Conservation (phyloP, 164 flowering plant species). For the Nelumbo lutea region DNA sequence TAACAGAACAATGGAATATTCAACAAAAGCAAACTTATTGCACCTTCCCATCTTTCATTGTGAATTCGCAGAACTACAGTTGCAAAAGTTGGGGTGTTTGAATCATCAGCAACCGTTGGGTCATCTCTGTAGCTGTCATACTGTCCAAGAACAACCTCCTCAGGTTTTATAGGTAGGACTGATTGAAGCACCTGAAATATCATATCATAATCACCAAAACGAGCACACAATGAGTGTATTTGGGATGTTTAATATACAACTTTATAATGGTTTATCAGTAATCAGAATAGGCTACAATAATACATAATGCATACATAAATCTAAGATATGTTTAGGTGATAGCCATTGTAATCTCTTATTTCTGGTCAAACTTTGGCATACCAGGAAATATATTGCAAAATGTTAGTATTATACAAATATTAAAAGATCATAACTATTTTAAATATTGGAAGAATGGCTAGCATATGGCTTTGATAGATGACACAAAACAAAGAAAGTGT, state of each 20-base stretch:
- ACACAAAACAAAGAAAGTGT: not conserved
- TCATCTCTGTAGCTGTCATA: slow-evolving; percentile 85
- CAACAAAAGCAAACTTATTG: not conserved
- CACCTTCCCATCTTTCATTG: slow-evolving; percentile 99
- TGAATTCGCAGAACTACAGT: slow-evolving; percentile 71
- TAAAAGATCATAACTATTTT: not conserved
- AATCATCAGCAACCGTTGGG: slow-evolving; percentile 81
- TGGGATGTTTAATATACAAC: not conserved
- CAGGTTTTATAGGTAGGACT: slow-evolving; percentile 64
- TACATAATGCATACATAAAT: not conserved
- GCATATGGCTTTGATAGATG: not conserved
- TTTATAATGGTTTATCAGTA: not conserved
- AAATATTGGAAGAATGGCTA: not conserved
- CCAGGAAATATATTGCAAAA: not conserved
- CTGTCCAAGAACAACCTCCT: slow-evolving; percentile 95
- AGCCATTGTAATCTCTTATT: not conserved
- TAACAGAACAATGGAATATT: not conserved
- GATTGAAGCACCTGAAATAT: slow-evolving; percentile 85
- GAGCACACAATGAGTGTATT: not conserved
- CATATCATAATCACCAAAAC: not conserved
- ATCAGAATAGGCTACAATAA: not conserved
- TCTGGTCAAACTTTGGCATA: not conserved
- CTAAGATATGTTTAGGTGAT: not conserved
- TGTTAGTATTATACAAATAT: no score
- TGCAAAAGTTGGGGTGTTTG: slow-evolving; percentile 97